phyloP scores from a whole-genome alignment of 805 yeast species.

The Ogataea populi-albae region DNA sequence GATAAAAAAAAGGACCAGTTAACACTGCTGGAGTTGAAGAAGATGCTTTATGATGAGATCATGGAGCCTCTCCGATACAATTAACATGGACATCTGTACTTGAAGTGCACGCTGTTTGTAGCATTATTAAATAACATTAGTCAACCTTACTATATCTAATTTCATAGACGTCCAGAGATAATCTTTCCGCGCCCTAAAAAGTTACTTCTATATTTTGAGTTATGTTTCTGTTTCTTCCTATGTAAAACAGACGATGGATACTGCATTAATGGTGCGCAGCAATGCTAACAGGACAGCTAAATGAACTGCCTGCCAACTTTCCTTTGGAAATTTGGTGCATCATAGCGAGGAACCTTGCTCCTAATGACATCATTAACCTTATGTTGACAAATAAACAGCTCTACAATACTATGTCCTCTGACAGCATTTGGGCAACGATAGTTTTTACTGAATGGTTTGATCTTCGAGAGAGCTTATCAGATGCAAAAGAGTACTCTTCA shows the following conservation, averaged over 20 bases:
- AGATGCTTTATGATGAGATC: conserved; percentile 76
- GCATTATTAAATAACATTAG: too few relatives aligned
- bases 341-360: conserved; percentile 7
- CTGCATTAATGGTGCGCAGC: too few relatives aligned
- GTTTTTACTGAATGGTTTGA: conserved; percentile 12
- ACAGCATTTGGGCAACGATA: conserved; percentile 21
- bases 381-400: conserved; percentile 8
- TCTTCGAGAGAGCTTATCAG: too few relatives aligned
- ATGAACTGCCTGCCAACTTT: conserved; percentile 1
- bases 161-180: too few relatives aligned
- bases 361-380: conserved; percentile 12
- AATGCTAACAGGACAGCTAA: conserved; percentile 2
- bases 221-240: too few relatives aligned
- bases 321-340: conserved; percentile 26
- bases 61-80: conserved; percentile 44
- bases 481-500: too few relatives aligned
- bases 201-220: too few relatives aligned
- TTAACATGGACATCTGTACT: too few relatives aligned
- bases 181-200: too few relatives aligned
- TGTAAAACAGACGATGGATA: too few relatives aligned
- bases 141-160: too few relatives aligned
- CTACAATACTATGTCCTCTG: conserved; percentile 8
- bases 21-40: conserved; percentile 71
- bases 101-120: too few relatives aligned
- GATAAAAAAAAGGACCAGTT: conserved; percentile 81